Base-by-base conservation (phyloP, 352 stramenopile genomes). In the Globisporangium nodosum region DNA sequence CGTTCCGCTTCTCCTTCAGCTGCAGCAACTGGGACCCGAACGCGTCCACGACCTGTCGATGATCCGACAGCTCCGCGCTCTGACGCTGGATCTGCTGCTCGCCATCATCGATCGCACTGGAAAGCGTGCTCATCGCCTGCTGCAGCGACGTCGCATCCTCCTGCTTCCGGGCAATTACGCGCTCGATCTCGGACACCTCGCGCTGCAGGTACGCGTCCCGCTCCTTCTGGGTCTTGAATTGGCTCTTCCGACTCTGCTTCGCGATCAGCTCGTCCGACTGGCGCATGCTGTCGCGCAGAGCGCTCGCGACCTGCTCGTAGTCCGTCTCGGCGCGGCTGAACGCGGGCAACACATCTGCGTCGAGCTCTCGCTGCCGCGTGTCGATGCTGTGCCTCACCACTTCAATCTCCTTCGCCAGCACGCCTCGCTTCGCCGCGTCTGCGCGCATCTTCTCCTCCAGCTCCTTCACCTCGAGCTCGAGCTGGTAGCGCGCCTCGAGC, bases 181-280 rank as follows among this genome's bases (percentile, higher is more conserved):
- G 66, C 50, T 92, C 73, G 20, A 94, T 74, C 9, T 91, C 85
- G 6, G 66, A 60, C 33, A 93, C 83, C 60, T 94, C 83, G 9
- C 58, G 60, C 49, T 73, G 64, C 12, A 96, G 61, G 58, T 91
- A 97, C 6, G 74, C 73, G 72, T 99, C 96, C 3, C 97, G 83
- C 51, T 98, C 87, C 43, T 87, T 81, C 58, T 98, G 93, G 1
- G 88, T 97, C 39, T 70, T 71, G 70, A 99, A 99, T 61, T 99
- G 92, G 45, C 81, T 90, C 45, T 94, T 97, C 50, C 97, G 88
- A 53, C 96, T 97, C 68, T 99, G 94, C 64, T 98, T 98, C 21
- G 90, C 92, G 60, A 99, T 98, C 9, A 99, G 74, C 33, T 88
- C 85, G 57, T 98, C 87, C 8, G 77, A 90, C 47, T 90, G 69